Base-by-base conservation (phyloP, 768 basidiomycete species). In the Chalciporus piperatus region DNA sequence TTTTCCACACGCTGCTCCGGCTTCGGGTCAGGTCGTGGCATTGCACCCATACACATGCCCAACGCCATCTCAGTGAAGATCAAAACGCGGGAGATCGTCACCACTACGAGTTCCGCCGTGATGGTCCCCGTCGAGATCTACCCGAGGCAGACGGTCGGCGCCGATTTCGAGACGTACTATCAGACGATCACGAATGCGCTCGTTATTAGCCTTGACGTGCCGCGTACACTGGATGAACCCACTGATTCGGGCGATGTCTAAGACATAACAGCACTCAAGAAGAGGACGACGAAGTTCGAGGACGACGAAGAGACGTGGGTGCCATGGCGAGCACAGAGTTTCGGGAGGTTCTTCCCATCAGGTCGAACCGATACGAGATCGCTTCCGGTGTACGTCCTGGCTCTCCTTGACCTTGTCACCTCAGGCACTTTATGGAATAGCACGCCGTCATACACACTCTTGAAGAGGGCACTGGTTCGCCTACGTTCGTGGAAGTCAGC, bases 281-380 rank as follows among this genome's bases (percentile, higher is more conserved):
- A 35, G 16, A 35, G 4, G 33, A 6, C 16, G 16, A 9, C 33
- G 13, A 6, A 23, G 11, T 50, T 60, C n/a, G 44, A 52, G 19
- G 58, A 63, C 5, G 58, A 55, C 3, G 58, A 62, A 10, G 59
- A 53, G 4, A 44, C 35, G 2, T 65, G 58, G 64, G 63, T 62
- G 20, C 54, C 55, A n/a, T 60, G 52, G n/a, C n/a, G n/a, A n/a
- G 63, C 38, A 48, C 35, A 51, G 16, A 13, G 0, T 9, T 23
- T 13, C 20, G 58, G 51, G 11, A 11, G 4, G 1, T 14, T 47
- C 28, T 47, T 37, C 8, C 25, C 30, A 13, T 40, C 41, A 1
- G 51, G 68, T 32, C 45, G 41, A 14, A 39, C 56, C 5, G 13
- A 1, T 1, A 48, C 23, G 3, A 23, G 2, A 11, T 9, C 7